Evolutionary conservation across 176 grass and related monocot species (phyloP), one percentile per base, ranked within the genome.

Genomic region (Triticum urartu): DNA sequence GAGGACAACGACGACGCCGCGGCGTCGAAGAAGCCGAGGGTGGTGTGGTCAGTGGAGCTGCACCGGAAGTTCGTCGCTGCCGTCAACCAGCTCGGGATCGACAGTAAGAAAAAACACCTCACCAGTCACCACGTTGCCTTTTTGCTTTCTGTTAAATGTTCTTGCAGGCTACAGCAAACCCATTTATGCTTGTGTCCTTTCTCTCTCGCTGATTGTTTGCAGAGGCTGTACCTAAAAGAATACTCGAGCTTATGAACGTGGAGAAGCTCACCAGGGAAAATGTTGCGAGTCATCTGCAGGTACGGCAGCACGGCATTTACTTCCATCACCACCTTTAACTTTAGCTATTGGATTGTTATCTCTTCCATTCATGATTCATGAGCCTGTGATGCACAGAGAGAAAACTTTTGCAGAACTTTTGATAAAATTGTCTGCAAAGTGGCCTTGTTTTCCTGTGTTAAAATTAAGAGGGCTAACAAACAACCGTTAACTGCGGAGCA

Each of bases 221-320:
- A 99, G 94, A 96, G 81, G 94, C 97, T 75, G 94, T 94, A 35
- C 97, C 97, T 9, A 94, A 94, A 85, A 97, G 88, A 75, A 97
- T 99, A 85, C 97, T 96, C 12, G 89, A 92, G 76, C 83, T 96
- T 68, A 95, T 99, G 90, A 94, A 91, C 72, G 94, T 99, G 13
- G 87, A 92, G 47, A 95, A 94, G 78, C 91, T 99, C 56, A 96
- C 92, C 18, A 88, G 97, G 78, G 92, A 96, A 91, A 95, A 99
- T 89, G 90, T 99, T 32, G 97, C 94, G 6, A 99, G 97, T 78
- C 97, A 99, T 77, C 82, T 99, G 65, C 97, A 99, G 92, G 97
- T 90, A 90, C 77, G 32, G 21, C 26, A 56, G 77, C 84, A 81
- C 64, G 24, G 25, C 77, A 79, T 83, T 72, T 80, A 50, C 52